A percentile compares a stretch with the other conserved stretches of the same genome.
Evolutionary conservation across 805 yeast species (phyloP).

Genomic region (Jamesozyma gamospora): DNA sequence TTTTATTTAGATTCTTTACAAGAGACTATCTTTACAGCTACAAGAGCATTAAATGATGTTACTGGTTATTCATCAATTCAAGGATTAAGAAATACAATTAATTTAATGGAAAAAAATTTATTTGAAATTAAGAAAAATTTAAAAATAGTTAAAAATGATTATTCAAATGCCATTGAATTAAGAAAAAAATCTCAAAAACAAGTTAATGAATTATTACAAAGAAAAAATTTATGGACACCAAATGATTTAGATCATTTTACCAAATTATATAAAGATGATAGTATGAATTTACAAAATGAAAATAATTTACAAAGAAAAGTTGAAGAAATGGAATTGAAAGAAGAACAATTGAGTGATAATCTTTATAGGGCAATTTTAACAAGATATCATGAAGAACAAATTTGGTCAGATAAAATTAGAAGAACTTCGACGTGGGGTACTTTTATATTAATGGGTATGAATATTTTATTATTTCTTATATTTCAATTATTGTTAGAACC

Average conservation of each 20-base stretch:
- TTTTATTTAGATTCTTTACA: conserved; percentile 46
- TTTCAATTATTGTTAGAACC: conserved; percentile 91
- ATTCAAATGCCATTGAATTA: conserved; percentile 50
- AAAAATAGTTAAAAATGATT: conserved; percentile 38
- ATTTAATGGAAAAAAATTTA: conserved; percentile 42
- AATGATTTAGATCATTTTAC: conserved; percentile 80
- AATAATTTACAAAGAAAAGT: conserved; percentile 39
- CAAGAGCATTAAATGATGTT: conserved; percentile 70
- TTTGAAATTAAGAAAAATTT: conserved; percentile 40
- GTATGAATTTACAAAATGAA: conserved; percentile 56
- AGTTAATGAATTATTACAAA: conserved; percentile 75
- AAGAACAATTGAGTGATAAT: conserved; percentile 60
- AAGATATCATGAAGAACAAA: conserved; percentile 91
- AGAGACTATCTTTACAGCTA: conserved; percentile 48
- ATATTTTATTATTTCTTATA: conserved; percentile 62
- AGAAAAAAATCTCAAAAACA: conserved; percentile 70
- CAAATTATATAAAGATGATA: conserved; percentile 68
- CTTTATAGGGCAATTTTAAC: conserved; percentile 71
- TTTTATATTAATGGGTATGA: conserved; percentile 77
- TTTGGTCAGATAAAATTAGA: conserved; percentile 95
- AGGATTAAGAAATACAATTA: conserved; percentile 53
- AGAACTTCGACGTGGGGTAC: conserved; percentile 97
- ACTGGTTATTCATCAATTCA: conserved; percentile 87
- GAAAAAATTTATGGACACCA: conserved; percentile 76
- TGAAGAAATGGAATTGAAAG: conserved; percentile 44